Base-by-base conservation (phyloP, 805 yeast genomes). In the Metschnikowia continentalis region DNA sequence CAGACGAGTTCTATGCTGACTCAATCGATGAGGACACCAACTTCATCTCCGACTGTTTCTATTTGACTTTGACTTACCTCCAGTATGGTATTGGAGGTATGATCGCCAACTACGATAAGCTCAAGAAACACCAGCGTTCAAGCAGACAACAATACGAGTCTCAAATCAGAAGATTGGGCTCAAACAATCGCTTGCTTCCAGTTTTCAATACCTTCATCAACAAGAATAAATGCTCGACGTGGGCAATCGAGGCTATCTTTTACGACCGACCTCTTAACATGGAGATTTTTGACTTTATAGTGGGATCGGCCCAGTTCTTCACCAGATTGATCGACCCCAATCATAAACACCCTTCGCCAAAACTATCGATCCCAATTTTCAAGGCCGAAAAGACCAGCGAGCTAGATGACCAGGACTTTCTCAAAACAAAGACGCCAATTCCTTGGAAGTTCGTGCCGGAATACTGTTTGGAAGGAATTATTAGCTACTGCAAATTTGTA, bases 31-130 rank as follows among this genome's bases (percentile, higher is more conserved):
- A 66, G n/a, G 67, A 54, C 65, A 77, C 71, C 36, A 92, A 94
- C 61, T 94, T 94, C 65, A 89, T 94, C n/a, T 83, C 96, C 7
- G 94, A 92, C 57, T 86, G 96, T 61, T 94, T 90, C 67, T 94
- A 78, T 61, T 65, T 94, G 50, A 82, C 91, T 5, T 73, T 86
- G 47, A 83, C 96, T 0, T 90, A 86, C 64, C 68, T 89, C 45
- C 91, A 92, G 58, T 94, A 87, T 69, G 99, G 98, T 40, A 72
- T 89, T 39, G 96, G 96, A 22, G 98, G 97, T 46, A 69, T 86
- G 0, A 68, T 79, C 51, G 76, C 81, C 42, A 66, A 65, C 42
- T 80, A 82, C 53, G 82, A 80, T 41, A 80, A 84, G 52, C 61
- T 84, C 32, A 74, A 74, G 54, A 72, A 74, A 32, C 71, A 75